Evolutionary conservation across 768 basidiomycete genomes (phyloP).

Genomic region (Suillus subaureus): DNA sequence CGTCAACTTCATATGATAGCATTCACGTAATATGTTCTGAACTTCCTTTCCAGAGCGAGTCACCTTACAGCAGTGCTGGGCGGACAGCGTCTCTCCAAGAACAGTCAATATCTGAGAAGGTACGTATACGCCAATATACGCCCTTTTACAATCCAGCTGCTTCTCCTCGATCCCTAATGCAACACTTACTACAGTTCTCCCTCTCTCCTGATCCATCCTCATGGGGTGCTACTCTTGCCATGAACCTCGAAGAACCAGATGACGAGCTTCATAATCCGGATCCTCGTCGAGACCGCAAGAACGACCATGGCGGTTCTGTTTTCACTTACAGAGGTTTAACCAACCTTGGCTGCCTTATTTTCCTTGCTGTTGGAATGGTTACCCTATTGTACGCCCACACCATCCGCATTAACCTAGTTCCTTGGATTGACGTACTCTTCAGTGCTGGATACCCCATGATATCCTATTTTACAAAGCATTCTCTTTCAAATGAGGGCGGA

Average conservation of each 20-base stretch:
- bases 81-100: conserved; percentile 27
- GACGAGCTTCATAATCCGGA: conserved; percentile 78
- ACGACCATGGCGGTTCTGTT: conserved; percentile 55
- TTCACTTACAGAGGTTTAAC: conserved; percentile 70
- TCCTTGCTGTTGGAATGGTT: conserved; percentile 55
- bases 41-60: conserved; percentile 36
- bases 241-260: conserved; percentile 58
- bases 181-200: conserved; percentile 52
- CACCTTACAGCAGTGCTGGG: conserved; percentile 41
- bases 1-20: not conserved
- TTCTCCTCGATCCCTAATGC: not conserved
- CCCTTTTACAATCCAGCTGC: not conserved
- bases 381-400: conserved; percentile 56
- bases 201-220: conserved; percentile 71
- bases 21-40: conserved; percentile 1
- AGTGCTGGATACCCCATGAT: conserved; percentile 69
- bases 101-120: conserved; percentile 65
- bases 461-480: conserved; percentile 51
- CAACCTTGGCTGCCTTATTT: conserved; percentile 69
- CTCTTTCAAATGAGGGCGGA: conserved; percentile 53
- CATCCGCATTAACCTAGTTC: not conserved
- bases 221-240: conserved; percentile 71
- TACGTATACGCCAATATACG: conserved; percentile 18
- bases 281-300: conserved; percentile 59
- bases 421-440: conserved; percentile 9